A percentile compares a stretch with the other conserved stretches of the same genome.
Conservation (phyloP, 2,329 filamentous ascomycete genomes). For the Fusarium zealandicum region DNA sequence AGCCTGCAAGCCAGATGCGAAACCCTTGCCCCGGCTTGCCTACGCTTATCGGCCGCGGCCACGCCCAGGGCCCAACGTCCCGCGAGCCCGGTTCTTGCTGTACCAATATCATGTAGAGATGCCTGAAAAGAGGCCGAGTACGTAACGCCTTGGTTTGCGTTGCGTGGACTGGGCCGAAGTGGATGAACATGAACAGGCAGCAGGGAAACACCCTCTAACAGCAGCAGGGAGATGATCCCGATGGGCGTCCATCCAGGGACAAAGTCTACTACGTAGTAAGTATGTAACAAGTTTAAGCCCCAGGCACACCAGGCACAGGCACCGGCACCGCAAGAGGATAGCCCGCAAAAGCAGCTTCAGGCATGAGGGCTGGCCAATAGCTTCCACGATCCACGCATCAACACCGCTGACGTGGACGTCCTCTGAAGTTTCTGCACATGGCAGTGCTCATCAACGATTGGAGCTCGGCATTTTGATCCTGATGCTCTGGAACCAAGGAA, state of each 20-base stretch:
- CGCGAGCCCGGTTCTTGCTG: conserved; percentile 11
- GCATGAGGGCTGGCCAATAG: conserved; percentile 6
- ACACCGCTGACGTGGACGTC: conserved; percentile 33
- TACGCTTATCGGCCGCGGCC: conserved; percentile 16
- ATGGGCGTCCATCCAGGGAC: too few relatives aligned
- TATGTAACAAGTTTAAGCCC: too few relatives aligned
- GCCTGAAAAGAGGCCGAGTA: neutral
- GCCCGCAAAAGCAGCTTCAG: conserved; percentile 12
- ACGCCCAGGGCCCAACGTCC: conserved; percentile 15
- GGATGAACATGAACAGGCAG: neutral
- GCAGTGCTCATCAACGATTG: conserved; percentile 7
- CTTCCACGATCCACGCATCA: conserved; percentile 16
- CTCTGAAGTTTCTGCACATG: conserved; percentile 17
- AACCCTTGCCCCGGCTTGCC: conserved; percentile 4
- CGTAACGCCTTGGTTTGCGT: neutral
- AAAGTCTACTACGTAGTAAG: too few relatives aligned
- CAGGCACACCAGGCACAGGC: conserved; percentile 10
- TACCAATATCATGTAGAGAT: neutral
- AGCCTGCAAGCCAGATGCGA: conserved; percentile 10
- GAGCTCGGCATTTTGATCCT: conserved; percentile 12
- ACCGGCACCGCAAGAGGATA: too few relatives aligned
- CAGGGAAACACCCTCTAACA: neutral
- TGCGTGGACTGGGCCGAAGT: too few relatives aligned
- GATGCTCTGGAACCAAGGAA: too few relatives aligned
- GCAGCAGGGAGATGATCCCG: neutral